Conservation (phyloP, 345 rosid species). For the Sisymbrium irio region DNA sequence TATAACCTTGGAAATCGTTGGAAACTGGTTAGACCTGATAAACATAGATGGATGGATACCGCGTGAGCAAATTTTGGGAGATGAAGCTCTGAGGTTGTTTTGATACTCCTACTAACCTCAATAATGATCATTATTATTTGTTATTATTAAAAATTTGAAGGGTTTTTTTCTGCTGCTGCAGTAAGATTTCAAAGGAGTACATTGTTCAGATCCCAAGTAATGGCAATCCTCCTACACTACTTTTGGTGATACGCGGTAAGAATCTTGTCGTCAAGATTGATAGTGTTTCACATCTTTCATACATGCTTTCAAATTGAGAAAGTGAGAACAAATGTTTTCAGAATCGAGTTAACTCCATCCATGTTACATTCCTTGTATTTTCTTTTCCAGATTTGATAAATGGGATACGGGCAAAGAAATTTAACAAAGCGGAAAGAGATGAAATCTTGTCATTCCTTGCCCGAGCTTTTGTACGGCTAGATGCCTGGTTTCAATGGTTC, state of each 20-base stretch:
- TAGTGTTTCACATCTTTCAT: background rate
- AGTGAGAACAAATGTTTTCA: background rate
- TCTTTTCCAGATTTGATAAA: conserved; percentile 51
- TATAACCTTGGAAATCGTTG: conserved; percentile 82
- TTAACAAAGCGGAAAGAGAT: conserved; percentile 48
- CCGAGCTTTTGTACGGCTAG: conserved; percentile 69
- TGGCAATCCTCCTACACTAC: conserved; percentile 90
- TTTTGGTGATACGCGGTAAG: conserved; percentile 78
- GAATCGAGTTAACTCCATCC: background rate
- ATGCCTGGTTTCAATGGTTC: conserved; percentile 92
- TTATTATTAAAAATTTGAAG: background rate
- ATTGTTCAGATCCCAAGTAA: conserved; percentile 75
- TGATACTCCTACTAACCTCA: conserved; percentile 12
- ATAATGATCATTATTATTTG: conserved; percentile 5
- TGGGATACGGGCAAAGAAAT: conserved; percentile 57
- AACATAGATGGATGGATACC: conserved; percentile 98
- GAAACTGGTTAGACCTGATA: conserved; percentile 95
- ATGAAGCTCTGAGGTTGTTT: conserved; percentile 81
- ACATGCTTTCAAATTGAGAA: background rate
- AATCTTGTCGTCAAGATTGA: background rate
- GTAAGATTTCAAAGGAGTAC: conserved; percentile 79
- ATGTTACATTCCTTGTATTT: background rate
- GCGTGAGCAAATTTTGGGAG: conserved; percentile 77
- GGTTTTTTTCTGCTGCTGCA: conserved; percentile 40
- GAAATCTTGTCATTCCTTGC: conserved; percentile 68